A percentile compares a stretch with the other conserved stretches of the same genome.
These are phyloP conservation scores for Suhomyces emberorum DNA, from an alignment of 805 yeast genomes.

Conservation along the genomic window DNA sequence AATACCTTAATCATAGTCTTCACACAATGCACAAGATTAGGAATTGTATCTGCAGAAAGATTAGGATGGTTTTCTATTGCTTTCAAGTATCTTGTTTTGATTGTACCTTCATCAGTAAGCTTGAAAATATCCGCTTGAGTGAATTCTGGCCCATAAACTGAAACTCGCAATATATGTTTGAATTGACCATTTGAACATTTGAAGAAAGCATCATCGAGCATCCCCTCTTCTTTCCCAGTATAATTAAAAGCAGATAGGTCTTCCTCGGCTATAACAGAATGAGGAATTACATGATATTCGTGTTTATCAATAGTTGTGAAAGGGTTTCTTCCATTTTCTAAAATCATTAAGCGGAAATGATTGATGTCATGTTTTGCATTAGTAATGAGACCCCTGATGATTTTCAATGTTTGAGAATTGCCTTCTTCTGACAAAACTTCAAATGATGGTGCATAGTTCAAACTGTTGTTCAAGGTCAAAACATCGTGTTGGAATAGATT, in stretches of 20 bases:
- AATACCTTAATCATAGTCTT: constrained; percentile 60
- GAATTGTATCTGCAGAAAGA: constrained; percentile 34
- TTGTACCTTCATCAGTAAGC: constrained; percentile 44
- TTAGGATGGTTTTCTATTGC: constrained; percentile 21
- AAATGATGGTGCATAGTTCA: constrained; percentile 31
- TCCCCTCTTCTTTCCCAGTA: constrained; percentile 1
- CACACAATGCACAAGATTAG: constrained; percentile 58
- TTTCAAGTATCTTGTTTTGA: constrained; percentile 48
- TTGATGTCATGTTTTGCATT: constrained; percentile 11
- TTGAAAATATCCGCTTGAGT: constrained; percentile 43
- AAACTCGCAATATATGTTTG: constrained; percentile 44
- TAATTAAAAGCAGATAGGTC: constrained; percentile 22
- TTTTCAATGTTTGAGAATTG: constrained; percentile 16
- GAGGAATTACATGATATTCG: constrained; percentile 33
- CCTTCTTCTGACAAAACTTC: constrained; percentile 18
- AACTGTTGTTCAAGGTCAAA: constrained; percentile 33
- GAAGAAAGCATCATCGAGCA: constrained; percentile 36
- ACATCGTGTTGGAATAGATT: constrained; percentile 15
- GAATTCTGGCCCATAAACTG: constrained; percentile 53
- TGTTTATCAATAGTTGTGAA: constrained; percentile 24
- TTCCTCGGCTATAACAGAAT: constrained; percentile 22
- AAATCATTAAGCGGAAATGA: constrained; percentile 31
- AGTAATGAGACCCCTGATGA: constrained; percentile 33
- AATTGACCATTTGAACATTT: constrained; percentile 21
- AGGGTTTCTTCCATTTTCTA: constrained; percentile 22